Evolutionary conservation across 164 flowering plant genomes (phyloP).

Genomic region (Liquidambar formosana): DNA sequence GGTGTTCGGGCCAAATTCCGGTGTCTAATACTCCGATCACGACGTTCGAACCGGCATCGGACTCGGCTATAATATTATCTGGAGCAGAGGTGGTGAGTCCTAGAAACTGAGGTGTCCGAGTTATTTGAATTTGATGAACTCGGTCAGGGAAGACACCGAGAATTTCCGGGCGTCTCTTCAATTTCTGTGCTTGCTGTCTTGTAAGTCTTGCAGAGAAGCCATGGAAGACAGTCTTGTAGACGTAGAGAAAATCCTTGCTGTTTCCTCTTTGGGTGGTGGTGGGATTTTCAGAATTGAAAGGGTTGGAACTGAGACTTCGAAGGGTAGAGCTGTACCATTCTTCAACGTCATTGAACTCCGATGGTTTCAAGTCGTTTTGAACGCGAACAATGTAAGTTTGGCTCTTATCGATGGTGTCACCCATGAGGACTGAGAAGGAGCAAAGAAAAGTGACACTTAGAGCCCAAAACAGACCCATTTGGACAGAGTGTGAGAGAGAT

Average conservation of each 20-base stretch:
- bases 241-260: constrained; percentile 27
- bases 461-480: constrained; percentile 17
- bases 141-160: constrained; percentile 38
- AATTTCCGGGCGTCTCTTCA: constrained; percentile 25
- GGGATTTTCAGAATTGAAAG: not conserved
- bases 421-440: constrained; percentile 3
- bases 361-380: constrained; percentile 45
- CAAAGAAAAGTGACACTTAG: constrained; percentile 4
- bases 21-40: constrained; percentile 56
- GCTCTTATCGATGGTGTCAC: not conserved
- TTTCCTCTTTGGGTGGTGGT: not conserved
- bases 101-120: constrained; percentile 48
- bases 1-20: constrained; percentile 59
- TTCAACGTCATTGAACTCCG: constrained; percentile 33
- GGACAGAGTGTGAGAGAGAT: not conserved
- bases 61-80: constrained; percentile 21
- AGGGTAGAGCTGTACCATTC: constrained; percentile 55
- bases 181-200: constrained; percentile 24
- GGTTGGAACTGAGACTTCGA: constrained; percentile 12
- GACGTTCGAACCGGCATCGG: constrained; percentile 48
- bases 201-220: constrained; percentile 52
- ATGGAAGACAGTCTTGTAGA: constrained; percentile 50
- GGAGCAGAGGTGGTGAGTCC: constrained; percentile 24
- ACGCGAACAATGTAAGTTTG: constrained; percentile 43
- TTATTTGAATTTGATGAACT: constrained; percentile 40